Percentiles rank a stretch among this genome's conserved stretches.
phyloP scores from a whole-genome alignment of 1,284 basidiomycete species.

The Thecaphora thlaspeos region DNA sequence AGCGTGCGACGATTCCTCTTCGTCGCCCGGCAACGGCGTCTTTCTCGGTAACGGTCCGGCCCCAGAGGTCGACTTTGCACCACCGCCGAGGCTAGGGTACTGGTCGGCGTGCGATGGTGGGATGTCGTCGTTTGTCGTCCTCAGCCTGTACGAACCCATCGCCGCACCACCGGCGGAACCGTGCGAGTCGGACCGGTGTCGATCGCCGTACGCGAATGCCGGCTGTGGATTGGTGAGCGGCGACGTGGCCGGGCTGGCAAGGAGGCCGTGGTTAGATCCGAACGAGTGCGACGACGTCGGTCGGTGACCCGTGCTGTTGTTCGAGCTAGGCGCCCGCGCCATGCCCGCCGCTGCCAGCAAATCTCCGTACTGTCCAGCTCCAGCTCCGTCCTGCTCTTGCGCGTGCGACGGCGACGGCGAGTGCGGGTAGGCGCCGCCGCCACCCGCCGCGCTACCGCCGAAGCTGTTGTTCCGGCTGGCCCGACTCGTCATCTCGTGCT shows the following conservation, averaged over 20 bases:
- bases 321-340: not conserved
- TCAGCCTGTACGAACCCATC: not conserved
- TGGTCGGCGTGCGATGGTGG: too few relatives aligned
- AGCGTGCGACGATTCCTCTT: constrained; percentile 5
- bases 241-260: not conserved
- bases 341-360: not conserved
- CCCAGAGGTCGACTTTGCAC: too few relatives aligned
- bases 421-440: too few relatives aligned
- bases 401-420: not conserved
- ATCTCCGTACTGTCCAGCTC: not conserved
- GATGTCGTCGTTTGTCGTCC: not conserved
- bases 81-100: not conserved
- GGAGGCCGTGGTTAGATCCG: not conserved
- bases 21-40: constrained; percentile 1
- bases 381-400: not conserved
- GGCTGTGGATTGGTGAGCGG: too few relatives aligned
- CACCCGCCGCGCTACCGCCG: not conserved
- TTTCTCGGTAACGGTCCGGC: constrained; percentile 7
- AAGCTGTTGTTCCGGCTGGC: not conserved
- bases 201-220: not conserved
- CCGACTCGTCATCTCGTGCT: constrained; percentile 25
- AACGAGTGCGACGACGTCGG: not conserved
- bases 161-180: too few relatives aligned
- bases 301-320: not conserved
- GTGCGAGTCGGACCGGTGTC: not conserved